Evolutionary conservation across 2,329 filamentous ascomycete species (phyloP).

Genomic region (Myotisia sp.): DNA sequence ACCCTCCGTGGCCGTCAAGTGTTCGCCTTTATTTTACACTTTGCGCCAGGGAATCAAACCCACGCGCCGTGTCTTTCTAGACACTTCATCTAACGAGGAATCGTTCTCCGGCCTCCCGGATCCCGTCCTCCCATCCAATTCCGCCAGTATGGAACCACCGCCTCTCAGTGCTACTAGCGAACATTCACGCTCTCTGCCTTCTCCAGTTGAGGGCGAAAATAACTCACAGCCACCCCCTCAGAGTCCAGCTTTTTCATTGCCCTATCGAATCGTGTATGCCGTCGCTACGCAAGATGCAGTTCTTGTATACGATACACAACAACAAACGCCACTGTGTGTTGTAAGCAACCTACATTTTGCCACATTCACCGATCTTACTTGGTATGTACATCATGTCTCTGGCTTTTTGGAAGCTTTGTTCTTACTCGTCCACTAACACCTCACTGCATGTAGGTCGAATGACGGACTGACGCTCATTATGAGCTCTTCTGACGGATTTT

Average conservation of each 20-base stretch:
- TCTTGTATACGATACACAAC: slow-evolving; percentile 90
- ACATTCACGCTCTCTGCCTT: slow-evolving; percentile 38
- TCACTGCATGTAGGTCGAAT: slow-evolving; percentile 45
- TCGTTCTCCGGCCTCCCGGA: slow-evolving; percentile 73
- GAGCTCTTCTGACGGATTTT: slow-evolving; percentile 97
- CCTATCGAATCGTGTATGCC: slow-evolving; percentile 90
- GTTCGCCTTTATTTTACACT: slow-evolving; percentile 79
- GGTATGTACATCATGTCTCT: too few species aligned
- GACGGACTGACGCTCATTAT: slow-evolving; percentile 72
- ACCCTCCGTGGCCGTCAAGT: slow-evolving; percentile 87
- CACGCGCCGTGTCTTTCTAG: slow-evolving; percentile 84
- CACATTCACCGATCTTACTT: slow-evolving; percentile 90
- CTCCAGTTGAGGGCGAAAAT: slow-evolving; percentile 36
- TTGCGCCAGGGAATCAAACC: slow-evolving; percentile 52
- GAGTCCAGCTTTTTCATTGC: slow-evolving; percentile 57
- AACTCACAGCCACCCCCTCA: slow-evolving; percentile 42
- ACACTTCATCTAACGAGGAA: slow-evolving; percentile 79
- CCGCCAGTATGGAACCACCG: slow-evolving; percentile 70
- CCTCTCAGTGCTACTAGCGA: slow-evolving; percentile 34
- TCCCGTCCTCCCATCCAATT: slow-evolving; percentile 42
- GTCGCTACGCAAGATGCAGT: slow-evolving; percentile 95
- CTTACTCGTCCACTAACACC: too few species aligned
- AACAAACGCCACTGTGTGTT: slow-evolving; percentile 80
- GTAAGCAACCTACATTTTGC: slow-evolving; percentile 96
- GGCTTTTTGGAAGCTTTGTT: slow-evolving; percentile 13